These are phyloP conservation scores for Endothia cerciana DNA, from an alignment of 2,329 filamentous ascomycete species.

Conservation along the genomic window DNA sequence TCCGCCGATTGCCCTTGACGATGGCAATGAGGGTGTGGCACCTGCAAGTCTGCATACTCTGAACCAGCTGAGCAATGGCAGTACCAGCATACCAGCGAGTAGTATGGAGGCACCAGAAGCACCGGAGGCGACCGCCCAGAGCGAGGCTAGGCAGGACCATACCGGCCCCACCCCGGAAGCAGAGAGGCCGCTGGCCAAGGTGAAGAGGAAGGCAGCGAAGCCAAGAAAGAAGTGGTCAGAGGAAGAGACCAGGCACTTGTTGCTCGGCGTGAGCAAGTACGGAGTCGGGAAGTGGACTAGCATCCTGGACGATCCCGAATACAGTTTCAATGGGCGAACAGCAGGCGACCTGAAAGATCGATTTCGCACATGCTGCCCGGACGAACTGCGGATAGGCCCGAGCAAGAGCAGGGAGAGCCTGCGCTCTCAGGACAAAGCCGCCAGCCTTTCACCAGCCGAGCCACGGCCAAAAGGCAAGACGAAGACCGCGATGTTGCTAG, in stretches of 20 bases:
- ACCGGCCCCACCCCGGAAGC: conserved; percentile 35
- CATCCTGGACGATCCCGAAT: conserved; percentile 64
- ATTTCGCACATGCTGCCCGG: conserved; percentile 68
- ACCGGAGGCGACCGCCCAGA: conserved; percentile 20
- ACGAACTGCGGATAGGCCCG: conserved; percentile 54
- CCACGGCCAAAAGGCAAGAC: conserved; percentile 40
- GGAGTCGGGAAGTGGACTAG: conserved; percentile 69
- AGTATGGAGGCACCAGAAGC: conserved; percentile 34
- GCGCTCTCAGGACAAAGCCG: conserved; percentile 20
- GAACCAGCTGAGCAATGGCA: conserved; percentile 43
- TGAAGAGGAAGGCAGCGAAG: conserved; percentile 59
- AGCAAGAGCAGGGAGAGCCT: conserved; percentile 35
- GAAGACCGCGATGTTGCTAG: conserved; percentile 55
- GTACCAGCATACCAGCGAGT: conserved; percentile 26
- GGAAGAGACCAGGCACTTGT: conserved; percentile 64
- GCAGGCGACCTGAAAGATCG: conserved; percentile 68
- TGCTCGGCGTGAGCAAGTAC: conserved; percentile 64
- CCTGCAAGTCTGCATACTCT: conserved; percentile 36
- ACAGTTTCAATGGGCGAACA: conserved; percentile 63
- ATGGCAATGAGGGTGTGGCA: conserved; percentile 45
- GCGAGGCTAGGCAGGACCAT: conserved; percentile 13
- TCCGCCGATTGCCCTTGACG: conserved; percentile 64
- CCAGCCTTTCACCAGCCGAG: conserved; percentile 18
- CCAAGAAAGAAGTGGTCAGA: conserved; percentile 67
- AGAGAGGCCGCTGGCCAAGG: conserved; percentile 44